Evolutionary conservation across 2,329 filamentous ascomycete genomes (phyloP).

Genomic region (Paraphaeosphaeria sporulosa): DNA sequence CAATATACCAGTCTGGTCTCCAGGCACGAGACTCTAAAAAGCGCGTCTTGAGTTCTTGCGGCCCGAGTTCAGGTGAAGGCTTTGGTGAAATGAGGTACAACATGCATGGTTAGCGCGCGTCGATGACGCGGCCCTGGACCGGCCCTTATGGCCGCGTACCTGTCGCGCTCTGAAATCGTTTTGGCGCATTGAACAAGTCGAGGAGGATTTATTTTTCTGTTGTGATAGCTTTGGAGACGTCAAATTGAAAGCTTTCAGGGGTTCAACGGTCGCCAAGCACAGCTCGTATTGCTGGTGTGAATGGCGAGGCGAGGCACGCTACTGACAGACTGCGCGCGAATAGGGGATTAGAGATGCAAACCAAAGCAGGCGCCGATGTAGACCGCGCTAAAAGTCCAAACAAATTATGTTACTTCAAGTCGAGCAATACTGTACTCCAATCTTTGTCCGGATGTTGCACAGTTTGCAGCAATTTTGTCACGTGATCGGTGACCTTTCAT

Average conservation of each 20-base stretch:
- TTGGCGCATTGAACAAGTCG: background rate
- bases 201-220: no score
- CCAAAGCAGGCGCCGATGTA: no score
- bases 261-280: background rate
- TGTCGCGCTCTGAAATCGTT: background rate
- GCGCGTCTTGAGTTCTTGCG: background rate
- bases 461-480: no score
- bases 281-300: background rate
- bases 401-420: no score
- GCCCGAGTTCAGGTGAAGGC: background rate
- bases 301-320: background rate
- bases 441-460: no score
- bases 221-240: background rate
- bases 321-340: no score
- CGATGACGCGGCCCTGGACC: constrained; percentile 6
- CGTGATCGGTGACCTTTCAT: no score
- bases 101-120: constrained; percentile 3
- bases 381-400: no score
- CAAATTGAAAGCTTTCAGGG: background rate
- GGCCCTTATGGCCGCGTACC: background rate
- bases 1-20: background rate
- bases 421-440: no score
- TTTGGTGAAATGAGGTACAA: background rate
- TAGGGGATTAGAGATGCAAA: no score
- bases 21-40: background rate